phyloP scores from a whole-genome alignment of 139 green algal species.

The Coccomyxa sp. region DNA sequence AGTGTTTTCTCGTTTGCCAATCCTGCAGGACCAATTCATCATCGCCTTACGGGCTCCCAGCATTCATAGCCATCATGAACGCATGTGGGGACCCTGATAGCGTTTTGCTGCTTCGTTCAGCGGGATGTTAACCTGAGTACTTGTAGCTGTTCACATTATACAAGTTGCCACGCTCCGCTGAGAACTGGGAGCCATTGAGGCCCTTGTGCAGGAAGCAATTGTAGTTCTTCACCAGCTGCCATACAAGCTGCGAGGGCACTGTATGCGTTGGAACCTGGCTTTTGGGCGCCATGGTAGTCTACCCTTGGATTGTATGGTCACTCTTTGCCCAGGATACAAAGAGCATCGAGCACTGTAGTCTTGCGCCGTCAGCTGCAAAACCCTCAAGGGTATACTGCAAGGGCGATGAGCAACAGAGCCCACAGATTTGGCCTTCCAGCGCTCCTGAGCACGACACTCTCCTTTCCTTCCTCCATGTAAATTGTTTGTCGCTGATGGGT shows the following conservation, averaged over 20 bases:
- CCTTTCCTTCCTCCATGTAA: too few species aligned
- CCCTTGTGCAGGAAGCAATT: constrained; percentile 68
- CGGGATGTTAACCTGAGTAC: constrained; percentile 52
- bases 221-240: constrained; percentile 60
- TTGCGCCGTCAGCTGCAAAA: too few species aligned
- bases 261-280: too few species aligned
- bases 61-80: not conserved
- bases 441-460: too few species aligned
- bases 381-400: too few species aligned
- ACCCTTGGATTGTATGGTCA: too few species aligned
- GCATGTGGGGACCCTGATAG: not conserved
- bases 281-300: not conserved
- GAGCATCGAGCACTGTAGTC: too few species aligned
- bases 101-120: not conserved
- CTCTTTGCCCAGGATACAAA: too few species aligned
- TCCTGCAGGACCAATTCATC: constrained; percentile 44
- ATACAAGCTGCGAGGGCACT: constrained; percentile 45
- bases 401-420: too few species aligned
- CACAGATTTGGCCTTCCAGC: too few species aligned
- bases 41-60: not conserved
- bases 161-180: constrained; percentile 69
- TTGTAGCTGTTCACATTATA: constrained; percentile 80
- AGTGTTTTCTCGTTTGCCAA: constrained; percentile 50
- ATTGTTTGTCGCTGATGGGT: not conserved
- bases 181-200: constrained; percentile 45